Evolutionary conservation across 371 early-diverging fungal genomes (phyloP).

Genomic region (Rhizomucor miehei): DNA sequence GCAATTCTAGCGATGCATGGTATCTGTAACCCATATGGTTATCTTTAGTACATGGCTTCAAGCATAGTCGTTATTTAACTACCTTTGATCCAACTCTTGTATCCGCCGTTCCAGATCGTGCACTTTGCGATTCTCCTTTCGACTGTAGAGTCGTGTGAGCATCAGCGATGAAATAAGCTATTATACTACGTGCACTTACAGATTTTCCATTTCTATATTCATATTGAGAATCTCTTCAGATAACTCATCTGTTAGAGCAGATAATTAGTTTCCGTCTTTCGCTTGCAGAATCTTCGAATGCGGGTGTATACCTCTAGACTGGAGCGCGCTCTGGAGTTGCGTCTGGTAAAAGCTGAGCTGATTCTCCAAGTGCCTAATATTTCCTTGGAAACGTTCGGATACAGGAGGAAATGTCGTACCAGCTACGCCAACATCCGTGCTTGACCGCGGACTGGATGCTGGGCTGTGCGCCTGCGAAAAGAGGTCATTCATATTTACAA

Average conservation of each 20-base stretch:
- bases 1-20: slow-evolving; percentile 74
- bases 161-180: background rate
- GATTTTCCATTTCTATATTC: slow-evolving; percentile 58
- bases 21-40: slow-evolving; percentile 49
- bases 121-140: slow-evolving; percentile 21
- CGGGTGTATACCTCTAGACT: slow-evolving; percentile 51
- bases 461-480: slow-evolving; percentile 16
- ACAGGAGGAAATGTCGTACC: slow-evolving; percentile 27
- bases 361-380: slow-evolving; percentile 64
- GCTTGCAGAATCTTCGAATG: background rate
- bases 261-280: slow-evolving; percentile 10
- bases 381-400: slow-evolving; percentile 57
- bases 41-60: background rate
- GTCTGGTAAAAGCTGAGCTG: slow-evolving; percentile 66
- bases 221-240: slow-evolving; percentile 70
- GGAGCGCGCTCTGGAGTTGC: slow-evolving; percentile 61
- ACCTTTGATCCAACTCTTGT: slow-evolving; percentile 44
- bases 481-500: background rate
- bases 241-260: slow-evolving; percentile 57
- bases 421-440: slow-evolving; percentile 25
- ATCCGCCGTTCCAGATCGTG: slow-evolving; percentile 32
- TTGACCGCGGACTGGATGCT: slow-evolving; percentile 32
- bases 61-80: background rate
- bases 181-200: slow-evolving; percentile 30
- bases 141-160: slow-evolving; percentile 7